These are phyloP conservation scores for Fusarium sp. DNA, from an alignment of 2,329 filamentous ascomycete species.

Conservation along the genomic window DNA sequence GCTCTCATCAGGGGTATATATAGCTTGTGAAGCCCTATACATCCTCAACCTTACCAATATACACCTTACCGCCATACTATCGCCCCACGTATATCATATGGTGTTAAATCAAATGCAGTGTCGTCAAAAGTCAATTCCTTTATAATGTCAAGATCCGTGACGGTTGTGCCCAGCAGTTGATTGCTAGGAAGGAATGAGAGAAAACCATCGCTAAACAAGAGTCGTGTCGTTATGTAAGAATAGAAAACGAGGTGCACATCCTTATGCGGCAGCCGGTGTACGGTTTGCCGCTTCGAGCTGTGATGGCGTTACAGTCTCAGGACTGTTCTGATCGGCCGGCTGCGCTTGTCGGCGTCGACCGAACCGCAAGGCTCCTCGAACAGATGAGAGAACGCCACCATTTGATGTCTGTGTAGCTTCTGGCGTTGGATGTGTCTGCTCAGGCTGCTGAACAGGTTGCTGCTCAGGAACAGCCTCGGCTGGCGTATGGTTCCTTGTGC, in stretches of 20 bases:
- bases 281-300: conserved; percentile 60
- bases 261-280: conserved; percentile 34
- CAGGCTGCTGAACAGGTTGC: conserved; percentile 21
- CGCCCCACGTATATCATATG: conserved; percentile 35
- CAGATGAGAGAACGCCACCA: conserved; percentile 47
- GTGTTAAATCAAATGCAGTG: conserved; percentile 40
- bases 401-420: conserved; percentile 26
- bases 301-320: conserved; percentile 55
- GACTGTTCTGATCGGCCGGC: conserved; percentile 11
- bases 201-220: conserved; percentile 47
- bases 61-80: conserved; percentile 18
- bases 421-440: conserved; percentile 18
- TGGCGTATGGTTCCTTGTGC: conserved; percentile 9
- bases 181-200: conserved; percentile 43
- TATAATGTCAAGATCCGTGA: conserved; percentile 44
- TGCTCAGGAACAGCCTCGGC: conserved; percentile 23
- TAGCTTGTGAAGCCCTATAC: conserved; percentile 35
- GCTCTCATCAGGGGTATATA: conserved; percentile 36
- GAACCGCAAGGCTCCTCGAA: conserved; percentile 50
- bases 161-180: conserved; percentile 38
- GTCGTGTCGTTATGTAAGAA: conserved; percentile 39
- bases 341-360: conserved; percentile 45
- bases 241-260: conserved; percentile 14
- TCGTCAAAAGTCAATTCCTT: conserved; percentile 46
- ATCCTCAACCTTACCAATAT: conserved; percentile 22